Evolutionary conservation across 1,139 yeast genomes (phyloP).

Genomic region (Kurtzmaniella quercitrusa): DNA sequence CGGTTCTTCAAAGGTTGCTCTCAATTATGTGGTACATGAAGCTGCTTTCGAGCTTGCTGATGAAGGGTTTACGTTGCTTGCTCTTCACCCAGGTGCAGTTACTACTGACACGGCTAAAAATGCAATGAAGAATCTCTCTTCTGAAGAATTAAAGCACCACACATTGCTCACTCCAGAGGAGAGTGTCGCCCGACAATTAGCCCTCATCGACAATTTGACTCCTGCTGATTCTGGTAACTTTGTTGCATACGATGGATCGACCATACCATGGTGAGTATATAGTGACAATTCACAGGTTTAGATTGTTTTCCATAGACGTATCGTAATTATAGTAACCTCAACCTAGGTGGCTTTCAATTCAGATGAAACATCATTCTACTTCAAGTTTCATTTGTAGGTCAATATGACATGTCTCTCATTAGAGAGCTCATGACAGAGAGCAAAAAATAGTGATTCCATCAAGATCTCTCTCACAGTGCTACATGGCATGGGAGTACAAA

Average conservation of each 20-base stretch:
- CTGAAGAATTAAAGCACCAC: neutral
- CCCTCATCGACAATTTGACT: slow-evolving; percentile 4
- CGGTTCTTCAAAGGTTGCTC: slow-evolving; percentile 23
- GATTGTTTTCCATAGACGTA: no score
- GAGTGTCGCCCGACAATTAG: slow-evolving; percentile 7
- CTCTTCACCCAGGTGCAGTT: slow-evolving; percentile 30
- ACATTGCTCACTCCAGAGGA: slow-evolving; percentile 8
- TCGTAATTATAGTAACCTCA: no score
- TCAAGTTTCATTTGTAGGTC: no score
- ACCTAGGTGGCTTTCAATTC: no score
- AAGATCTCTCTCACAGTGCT: no score
- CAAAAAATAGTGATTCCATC: slow-evolving; percentile 18
- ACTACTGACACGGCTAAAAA: slow-evolving; percentile 17
- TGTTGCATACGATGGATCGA: slow-evolving; percentile 10
- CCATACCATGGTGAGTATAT: slow-evolving; percentile 1
- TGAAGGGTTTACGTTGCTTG: slow-evolving; percentile 19
- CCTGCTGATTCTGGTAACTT: slow-evolving; percentile 9
- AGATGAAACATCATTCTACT: neutral
- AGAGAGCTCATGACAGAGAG: no score
- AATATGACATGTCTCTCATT: no score
- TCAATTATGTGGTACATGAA: slow-evolving; percentile 8
- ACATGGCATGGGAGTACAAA: no score
- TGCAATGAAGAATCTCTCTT: neutral
- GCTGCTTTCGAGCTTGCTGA: slow-evolving; percentile 8
- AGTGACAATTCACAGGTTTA: neutral